These are phyloP conservation scores for Babesia ovis DNA, from an alignment of 169 alveolate species.

Conservation along the genomic window DNA sequence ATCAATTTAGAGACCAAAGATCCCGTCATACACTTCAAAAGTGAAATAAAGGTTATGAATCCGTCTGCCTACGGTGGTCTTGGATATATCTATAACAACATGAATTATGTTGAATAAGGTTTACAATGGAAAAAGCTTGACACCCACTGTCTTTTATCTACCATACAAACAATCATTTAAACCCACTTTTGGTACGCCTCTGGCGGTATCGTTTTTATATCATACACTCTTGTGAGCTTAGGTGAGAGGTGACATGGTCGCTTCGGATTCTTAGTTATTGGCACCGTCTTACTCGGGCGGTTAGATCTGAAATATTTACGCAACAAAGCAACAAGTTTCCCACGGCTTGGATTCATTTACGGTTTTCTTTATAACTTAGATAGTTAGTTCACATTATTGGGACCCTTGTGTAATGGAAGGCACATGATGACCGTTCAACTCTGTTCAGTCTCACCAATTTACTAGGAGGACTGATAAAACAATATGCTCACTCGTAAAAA, in stretches of 20 bases:
- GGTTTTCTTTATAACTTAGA: not conserved
- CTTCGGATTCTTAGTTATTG: conserved; percentile 54
- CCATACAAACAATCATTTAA: not conserved
- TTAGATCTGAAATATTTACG: conserved; percentile 59
- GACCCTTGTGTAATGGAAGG: not conserved
- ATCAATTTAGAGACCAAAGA: too few species aligned
- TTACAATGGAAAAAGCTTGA: too few species aligned
- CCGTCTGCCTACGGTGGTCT: conserved; percentile 8
- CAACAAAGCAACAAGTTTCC: conserved; percentile 54
- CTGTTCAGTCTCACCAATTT: not conserved
- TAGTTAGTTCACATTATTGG: not conserved
- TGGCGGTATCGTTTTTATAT: conserved; percentile 33
- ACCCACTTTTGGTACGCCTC: conserved; percentile 13
- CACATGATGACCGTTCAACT: not conserved
- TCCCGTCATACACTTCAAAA: too few species aligned
- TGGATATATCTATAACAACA: conserved; percentile 28
- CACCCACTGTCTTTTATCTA: too few species aligned
- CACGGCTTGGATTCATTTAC: conserved; percentile 65
- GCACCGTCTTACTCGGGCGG: conserved; percentile 39
- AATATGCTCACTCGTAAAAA: conserved; percentile 2
- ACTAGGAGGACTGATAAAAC: not conserved
- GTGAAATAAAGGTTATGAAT: too few species aligned
- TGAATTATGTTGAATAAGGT: too few species aligned
- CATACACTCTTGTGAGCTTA: conserved; percentile 42
- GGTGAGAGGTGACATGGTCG: conserved; percentile 60